Conservation (phyloP, 345 rosid genomes). For the Lepidium sativum region DNA sequence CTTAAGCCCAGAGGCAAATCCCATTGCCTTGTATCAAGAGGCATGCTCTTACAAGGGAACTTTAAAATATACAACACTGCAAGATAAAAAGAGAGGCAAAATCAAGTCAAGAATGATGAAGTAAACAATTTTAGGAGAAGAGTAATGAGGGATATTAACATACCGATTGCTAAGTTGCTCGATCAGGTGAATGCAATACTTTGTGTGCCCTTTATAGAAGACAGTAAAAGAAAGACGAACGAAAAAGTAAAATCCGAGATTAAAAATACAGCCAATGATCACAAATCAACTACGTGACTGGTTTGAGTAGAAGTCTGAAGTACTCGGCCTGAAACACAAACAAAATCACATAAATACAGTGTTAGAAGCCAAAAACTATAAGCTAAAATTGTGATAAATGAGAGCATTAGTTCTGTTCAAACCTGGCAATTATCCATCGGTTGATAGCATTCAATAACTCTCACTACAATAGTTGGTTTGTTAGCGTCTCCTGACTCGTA, state of each 20-base stretch:
- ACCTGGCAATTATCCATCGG: slow-evolving; percentile 98
- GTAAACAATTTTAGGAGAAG: background rate
- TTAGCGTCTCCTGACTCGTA: slow-evolving; percentile 87
- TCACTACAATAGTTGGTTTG: slow-evolving; percentile 67
- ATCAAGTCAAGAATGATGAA: background rate
- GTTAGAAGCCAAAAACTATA: background rate
- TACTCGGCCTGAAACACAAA: slow-evolving; percentile 72
- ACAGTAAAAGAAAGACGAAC: slow-evolving; percentile 29
- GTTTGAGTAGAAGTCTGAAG: slow-evolving; percentile 95
- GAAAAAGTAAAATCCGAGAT: slow-evolving; percentile 15
- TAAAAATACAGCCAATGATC: slow-evolving; percentile 11
- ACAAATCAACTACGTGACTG: slow-evolving; percentile 77
- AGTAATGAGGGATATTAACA: slow-evolving; percentile 8
- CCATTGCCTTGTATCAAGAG: slow-evolving; percentile 31
- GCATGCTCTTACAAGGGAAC: slow-evolving; percentile 39
- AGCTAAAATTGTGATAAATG: background rate
- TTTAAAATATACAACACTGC: slow-evolving; percentile 31
- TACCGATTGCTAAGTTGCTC: slow-evolving; percentile 41
- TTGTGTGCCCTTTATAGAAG: slow-evolving; percentile 30
- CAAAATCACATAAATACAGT: background rate
- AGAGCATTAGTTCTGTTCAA: slow-evolving; percentile 15
- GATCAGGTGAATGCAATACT: slow-evolving; percentile 27
- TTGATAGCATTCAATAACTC: slow-evolving; percentile 94
- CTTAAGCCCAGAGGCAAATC: slow-evolving; percentile 33
- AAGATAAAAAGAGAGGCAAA: slow-evolving; percentile 12